Conservation (phyloP, 1,284 basidiomycete species). For the Polyporus tsugae region DNA sequence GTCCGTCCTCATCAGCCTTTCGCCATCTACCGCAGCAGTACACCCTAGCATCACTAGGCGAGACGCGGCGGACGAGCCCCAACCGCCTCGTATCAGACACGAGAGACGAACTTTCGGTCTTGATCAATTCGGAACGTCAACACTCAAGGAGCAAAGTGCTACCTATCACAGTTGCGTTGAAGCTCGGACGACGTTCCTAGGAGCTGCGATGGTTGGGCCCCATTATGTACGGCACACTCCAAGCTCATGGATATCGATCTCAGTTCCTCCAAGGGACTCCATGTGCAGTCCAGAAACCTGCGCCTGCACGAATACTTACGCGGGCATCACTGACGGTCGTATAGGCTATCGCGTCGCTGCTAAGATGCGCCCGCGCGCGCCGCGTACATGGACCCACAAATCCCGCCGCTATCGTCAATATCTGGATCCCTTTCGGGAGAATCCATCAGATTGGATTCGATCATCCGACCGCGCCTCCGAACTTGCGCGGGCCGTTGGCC, state of each 20-base stretch:
- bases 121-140: background rate
- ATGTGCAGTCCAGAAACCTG: background rate
- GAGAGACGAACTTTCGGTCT: background rate
- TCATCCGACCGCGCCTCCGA: background rate
- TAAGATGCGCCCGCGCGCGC: background rate
- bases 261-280: background rate
- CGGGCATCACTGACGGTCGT: background rate
- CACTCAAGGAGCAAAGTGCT: background rate
- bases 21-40: background rate
- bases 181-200: too few relatives aligned
- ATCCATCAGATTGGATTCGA: constrained; percentile 1
- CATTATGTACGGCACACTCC: too few relatives aligned
- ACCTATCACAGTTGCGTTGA: background rate
- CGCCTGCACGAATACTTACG: background rate
- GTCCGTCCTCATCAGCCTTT: background rate
- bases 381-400: constrained; percentile 8
- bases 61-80: background rate
- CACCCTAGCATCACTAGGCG: background rate
- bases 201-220: background rate
- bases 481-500: background rate
- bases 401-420: background rate
- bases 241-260: background rate
- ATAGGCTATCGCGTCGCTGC: background rate
- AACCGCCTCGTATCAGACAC: background rate
- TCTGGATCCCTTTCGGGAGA: background rate